A percentile compares a stretch with the other conserved stretches of the same genome.
Evolutionary conservation across 2,329 filamentous ascomycete genomes (phyloP).

Genomic region (Shiraia bambusicola): DNA sequence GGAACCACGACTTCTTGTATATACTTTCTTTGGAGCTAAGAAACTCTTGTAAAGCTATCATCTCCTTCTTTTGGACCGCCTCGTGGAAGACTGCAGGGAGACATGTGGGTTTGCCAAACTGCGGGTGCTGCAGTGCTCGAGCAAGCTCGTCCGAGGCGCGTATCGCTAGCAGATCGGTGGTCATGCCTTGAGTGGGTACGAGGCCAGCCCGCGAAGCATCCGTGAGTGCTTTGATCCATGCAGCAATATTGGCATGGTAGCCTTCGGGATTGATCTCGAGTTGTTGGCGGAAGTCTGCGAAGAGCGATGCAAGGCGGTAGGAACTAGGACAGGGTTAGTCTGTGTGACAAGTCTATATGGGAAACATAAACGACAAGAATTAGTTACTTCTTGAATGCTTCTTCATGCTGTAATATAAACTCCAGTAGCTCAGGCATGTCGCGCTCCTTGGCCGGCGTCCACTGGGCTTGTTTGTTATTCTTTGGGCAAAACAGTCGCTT

Average conservation of each 20-base stretch:
- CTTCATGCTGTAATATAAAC: constrained; percentile 56
- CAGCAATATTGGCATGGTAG: constrained; percentile 74
- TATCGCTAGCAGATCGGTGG: constrained; percentile 54
- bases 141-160: constrained; percentile 64
- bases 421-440: constrained; percentile 68
- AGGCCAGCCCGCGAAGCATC: constrained; percentile 66
- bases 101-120: constrained; percentile 79
- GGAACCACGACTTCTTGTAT: constrained; percentile 69
- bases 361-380: too few species aligned
- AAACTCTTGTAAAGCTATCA: constrained; percentile 73
- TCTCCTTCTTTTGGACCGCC: constrained; percentile 65
- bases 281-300: constrained; percentile 80
- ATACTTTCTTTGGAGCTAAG: constrained; percentile 66
- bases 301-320: constrained; percentile 78
- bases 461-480: constrained; percentile 18
- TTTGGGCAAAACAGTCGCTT: constrained; percentile 27
- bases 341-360: too few species aligned
- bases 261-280: constrained; percentile 79
- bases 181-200: constrained; percentile 46
- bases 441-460: constrained; percentile 26
- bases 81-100: constrained; percentile 78
- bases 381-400: constrained; percentile 52
- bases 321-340: constrained; percentile 47
- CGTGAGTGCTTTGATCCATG: constrained; percentile 77
- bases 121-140: constrained; percentile 69